A percentile compares a stretch with the other conserved stretches of the same genome.
These are phyloP conservation scores for Madurella fahalii DNA, from an alignment of 2,329 filamentous ascomycete genomes.

Conservation along the genomic window DNA sequence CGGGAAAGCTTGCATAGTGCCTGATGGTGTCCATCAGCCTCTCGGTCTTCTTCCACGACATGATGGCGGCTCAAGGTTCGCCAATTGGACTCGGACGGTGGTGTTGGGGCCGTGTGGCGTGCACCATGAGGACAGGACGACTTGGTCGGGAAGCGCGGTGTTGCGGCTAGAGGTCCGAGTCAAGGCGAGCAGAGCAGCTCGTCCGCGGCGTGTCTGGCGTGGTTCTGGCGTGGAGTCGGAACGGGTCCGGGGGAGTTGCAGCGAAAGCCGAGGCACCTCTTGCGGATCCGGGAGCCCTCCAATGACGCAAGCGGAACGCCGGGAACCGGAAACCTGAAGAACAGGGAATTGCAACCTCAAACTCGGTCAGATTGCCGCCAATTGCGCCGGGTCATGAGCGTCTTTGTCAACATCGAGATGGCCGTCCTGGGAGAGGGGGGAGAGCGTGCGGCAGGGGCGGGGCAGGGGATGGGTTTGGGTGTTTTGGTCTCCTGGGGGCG, in stretches of 20 bases:
- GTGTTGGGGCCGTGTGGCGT: slow-evolving; percentile 13
- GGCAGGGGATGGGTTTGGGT: slow-evolving; percentile 6
- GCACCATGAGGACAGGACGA: slow-evolving; percentile 20
- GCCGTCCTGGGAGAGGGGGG: neutral
- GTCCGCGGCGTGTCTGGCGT: neutral
- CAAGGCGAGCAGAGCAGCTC: neutral
- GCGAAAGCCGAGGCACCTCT: slow-evolving; percentile 23
- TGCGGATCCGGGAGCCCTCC: slow-evolving; percentile 19
- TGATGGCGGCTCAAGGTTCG: slow-evolving; percentile 42
- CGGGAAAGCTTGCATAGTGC: slow-evolving; percentile 95
- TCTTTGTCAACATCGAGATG: slow-evolving; percentile 8
- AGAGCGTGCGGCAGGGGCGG: slow-evolving; percentile 3
- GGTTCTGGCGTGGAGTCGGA: slow-evolving; percentile 10
- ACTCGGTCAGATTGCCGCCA: slow-evolving; percentile 6
- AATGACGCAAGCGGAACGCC: slow-evolving; percentile 24
- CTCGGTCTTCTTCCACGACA: slow-evolving; percentile 92
- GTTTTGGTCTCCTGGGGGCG: neutral
- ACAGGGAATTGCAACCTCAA: neutral
- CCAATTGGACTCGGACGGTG: slow-evolving; percentile 24
- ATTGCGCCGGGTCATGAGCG: slow-evolving; percentile 5
- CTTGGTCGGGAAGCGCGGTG: neutral
- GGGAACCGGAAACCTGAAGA: neutral
- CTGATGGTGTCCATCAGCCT: slow-evolving; percentile 94
- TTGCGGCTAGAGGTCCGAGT: neutral
- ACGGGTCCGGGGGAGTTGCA: slow-evolving; percentile 7